Evolutionary conservation across 2,329 filamentous ascomycete species (phyloP).

Genomic region (Ophiostoma montium): DNA sequence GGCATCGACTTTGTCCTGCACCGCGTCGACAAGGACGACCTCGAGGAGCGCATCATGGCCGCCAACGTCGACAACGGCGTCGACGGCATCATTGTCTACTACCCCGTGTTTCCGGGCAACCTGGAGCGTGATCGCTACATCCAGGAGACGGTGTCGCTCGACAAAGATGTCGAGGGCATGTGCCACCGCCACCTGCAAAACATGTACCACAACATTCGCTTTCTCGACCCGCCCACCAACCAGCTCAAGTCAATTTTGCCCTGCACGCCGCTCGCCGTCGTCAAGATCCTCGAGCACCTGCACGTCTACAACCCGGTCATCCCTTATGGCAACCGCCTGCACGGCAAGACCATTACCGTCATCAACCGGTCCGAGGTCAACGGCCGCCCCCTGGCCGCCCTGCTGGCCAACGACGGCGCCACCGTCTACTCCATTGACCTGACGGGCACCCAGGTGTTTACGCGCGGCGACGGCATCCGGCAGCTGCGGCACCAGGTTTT

Average conservation of each 20-base stretch:
- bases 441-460: conserved; percentile 83
- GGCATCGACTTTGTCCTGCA: conserved; percentile 83
- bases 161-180: conserved; percentile 92
- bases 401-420: conserved; percentile 91
- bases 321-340: conserved; percentile 81
- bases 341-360: conserved; percentile 87
- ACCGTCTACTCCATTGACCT: conserved; percentile 92
- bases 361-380: conserved; percentile 96
- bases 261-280: conserved; percentile 87
- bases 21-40: conserved; percentile 68
- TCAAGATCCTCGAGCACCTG: conserved; percentile 93
- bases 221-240: conserved; percentile 66
- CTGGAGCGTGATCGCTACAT: conserved; percentile 84
- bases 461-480: conserved; percentile 73
- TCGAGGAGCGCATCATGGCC: conserved; percentile 76
- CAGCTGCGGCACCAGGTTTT: conserved; percentile 75
- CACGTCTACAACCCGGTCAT: conserved; percentile 95
- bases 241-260: conserved; percentile 82
- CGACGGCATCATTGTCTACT: conserved; percentile 94
- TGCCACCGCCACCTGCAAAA: conserved; percentile 93
- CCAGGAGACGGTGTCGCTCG: conserved; percentile 79
- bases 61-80: conserved; percentile 68
- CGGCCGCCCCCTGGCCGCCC: conserved; percentile 76
- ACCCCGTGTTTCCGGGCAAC: conserved; percentile 78
- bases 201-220: conserved; percentile 98